phyloP scores from a whole-genome alignment of 2,329 filamentous ascomycete species.

The Thielaviopsis ethacetica region DNA sequence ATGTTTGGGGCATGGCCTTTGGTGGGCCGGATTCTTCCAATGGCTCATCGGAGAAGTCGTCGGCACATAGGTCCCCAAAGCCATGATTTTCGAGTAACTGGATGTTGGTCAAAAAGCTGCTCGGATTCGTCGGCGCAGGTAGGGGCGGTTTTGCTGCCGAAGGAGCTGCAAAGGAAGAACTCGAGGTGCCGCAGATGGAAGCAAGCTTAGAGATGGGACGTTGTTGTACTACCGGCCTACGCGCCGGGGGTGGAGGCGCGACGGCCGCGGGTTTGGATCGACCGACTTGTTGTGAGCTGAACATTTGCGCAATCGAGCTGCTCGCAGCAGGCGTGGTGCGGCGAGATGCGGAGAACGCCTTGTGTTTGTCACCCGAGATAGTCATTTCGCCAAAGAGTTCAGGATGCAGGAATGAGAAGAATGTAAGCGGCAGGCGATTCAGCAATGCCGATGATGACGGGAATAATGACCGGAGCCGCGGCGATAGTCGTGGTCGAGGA shows the following conservation, averaged over 20 bases:
- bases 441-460: background rate
- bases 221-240: background rate
- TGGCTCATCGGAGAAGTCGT: slow-evolving; percentile 11
- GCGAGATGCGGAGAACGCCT: background rate
- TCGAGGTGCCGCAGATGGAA: slow-evolving; percentile 3
- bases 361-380: slow-evolving; percentile 1
- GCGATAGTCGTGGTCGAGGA: background rate
- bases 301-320: slow-evolving; percentile 9
- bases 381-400: background rate
- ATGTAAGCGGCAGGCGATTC: background rate
- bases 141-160: background rate
- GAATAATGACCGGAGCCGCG: background rate
- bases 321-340: slow-evolving; percentile 2
- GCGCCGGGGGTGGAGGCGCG: background rate
- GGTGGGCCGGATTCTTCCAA: slow-evolving; percentile 5
- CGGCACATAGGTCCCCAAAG: slow-evolving; percentile 9
- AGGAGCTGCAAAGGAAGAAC: slow-evolving; percentile 1
- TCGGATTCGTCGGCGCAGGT: background rate
- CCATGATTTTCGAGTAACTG: slow-evolving; percentile 10
- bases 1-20: background rate
- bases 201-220: slow-evolving; percentile 1
- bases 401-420: background rate
- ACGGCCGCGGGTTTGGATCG: background rate
- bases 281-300: background rate
- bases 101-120: background rate